These are phyloP conservation scores for Rhodomyrtus psidioides DNA, from an alignment of 441 rosid species.

Conservation along the genomic window DNA sequence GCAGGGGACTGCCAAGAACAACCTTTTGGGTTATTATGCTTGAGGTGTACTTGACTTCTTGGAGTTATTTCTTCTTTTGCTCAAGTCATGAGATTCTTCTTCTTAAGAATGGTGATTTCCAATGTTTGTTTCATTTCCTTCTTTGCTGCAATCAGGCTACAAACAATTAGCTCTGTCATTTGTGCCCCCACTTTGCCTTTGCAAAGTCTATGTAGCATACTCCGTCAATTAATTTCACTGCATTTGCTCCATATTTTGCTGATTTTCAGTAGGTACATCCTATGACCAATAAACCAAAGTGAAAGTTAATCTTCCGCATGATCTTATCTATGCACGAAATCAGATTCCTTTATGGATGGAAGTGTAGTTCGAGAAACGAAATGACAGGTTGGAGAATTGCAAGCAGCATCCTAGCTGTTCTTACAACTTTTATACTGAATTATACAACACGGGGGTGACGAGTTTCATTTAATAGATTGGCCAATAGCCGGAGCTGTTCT, in stretches of 20 bases:
- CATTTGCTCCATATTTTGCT: background rate
- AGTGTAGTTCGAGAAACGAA: slow-evolving; percentile 72
- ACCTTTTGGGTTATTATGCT: slow-evolving; percentile 94
- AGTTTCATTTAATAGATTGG: background rate
- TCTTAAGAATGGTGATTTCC: background rate
- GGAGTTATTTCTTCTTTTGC: background rate
- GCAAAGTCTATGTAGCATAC: background rate
- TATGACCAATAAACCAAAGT: background rate
- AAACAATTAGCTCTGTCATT: background rate
- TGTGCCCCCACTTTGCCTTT: background rate
- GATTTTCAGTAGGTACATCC: background rate
- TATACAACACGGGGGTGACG: background rate
- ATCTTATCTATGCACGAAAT: slow-evolving; percentile 64
- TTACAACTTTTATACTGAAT: background rate
- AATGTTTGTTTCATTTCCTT: background rate
- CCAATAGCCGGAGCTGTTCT: background rate
- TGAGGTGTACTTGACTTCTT: slow-evolving; percentile 40
- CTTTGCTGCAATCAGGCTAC: background rate
- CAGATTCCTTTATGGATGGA: slow-evolving; percentile 81
- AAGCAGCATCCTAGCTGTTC: background rate
- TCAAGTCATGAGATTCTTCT: background rate
- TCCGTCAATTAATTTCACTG: background rate
- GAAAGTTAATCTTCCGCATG: slow-evolving; percentile 59
- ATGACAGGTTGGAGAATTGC: slow-evolving; percentile 32
- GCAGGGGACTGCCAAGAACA: slow-evolving; percentile 62